Base-by-base conservation (phyloP, 306 rosid genomes). In the Mimosa pudica region DNA sequence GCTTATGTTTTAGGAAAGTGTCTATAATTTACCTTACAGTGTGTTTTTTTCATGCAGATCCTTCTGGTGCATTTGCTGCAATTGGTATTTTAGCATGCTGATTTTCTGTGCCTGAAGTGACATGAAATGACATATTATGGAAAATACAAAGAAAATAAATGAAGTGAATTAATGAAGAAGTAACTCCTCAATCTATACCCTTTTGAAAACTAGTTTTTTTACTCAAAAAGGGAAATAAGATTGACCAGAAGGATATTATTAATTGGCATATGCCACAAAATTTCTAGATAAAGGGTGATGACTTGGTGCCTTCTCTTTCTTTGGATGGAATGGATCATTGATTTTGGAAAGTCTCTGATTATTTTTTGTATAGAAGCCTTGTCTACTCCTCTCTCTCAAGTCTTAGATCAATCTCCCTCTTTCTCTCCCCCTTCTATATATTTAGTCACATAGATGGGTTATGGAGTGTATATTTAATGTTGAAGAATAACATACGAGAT, bases 21-120 rank as follows among this genome's bases (percentile, higher is more conserved):
- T 68, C 35, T 52, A 77, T 32, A 55, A 77, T 68, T 52, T 52
- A 68, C 57, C 75, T 70, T 63, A 60, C 73, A 70, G 38, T 61
- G 62, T 73, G 35, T 81, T 9, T 84, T 42, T 81, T 78, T 71
- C 16, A 49, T 78, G 81, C 84, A 78, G 87, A 80, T 86, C 57
- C 71, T 66, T 52, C 60, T 52, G 8, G 24, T n/a, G 20, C 18
- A 17, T 52, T 17, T 52, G 20, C 60, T 16, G 60, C 60, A 17
- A 17, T n/a, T n/a, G 60, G 17, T 52, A 52, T 52, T 52, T 52
- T 62, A 81, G 75, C 68, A 46, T 73, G 84, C 30, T 74, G 74
- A 70, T 74, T 54, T 83, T 24, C 51, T 48, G 17, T 82, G 79
- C 48, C 73, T 67, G 70, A 41, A 60, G 71, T 76, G 69, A 35